Evolutionary conservation across 352 stramenopile species (phyloP), one percentile per base, ranked within the genome.

Genomic region (Thraustochytrium striatum): DNA sequence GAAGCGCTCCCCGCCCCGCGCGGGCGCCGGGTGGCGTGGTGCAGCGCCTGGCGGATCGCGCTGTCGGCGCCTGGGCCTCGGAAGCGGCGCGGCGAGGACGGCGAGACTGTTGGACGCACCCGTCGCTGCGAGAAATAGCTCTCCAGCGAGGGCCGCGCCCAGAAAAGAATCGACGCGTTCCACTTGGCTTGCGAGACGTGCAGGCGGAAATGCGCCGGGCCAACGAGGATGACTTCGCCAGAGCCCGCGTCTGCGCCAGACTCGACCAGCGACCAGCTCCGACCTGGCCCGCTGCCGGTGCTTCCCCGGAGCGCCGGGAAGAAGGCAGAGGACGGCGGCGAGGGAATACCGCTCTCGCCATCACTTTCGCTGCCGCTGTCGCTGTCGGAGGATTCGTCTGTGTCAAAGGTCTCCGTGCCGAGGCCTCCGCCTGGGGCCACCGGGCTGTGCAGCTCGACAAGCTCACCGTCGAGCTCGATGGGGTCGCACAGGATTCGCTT

Each of bases 151-250:
- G 65, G 65, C 52, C n/a, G 25, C 21, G 65, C 65, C 65, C 65
- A 75, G 36, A 75, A 75, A 25, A 75, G 50, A 16, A 75, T 21
- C 13, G 30, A 55, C 25, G 43, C 65, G 52, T 75, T 75, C 65
- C 65, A 75, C 50, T 75, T 75, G 65, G 50, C 25, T 32, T 75
- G 65, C 35, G 65, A 75, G 25, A 75, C 65, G 8, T 61, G n/a
- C 8, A 75, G 43, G 11, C 25, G 11, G 21, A 75, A 41, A 11
- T 58, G 43, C 41, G 65, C 39, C 21, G 65, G 65, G 41, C 65
- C 65, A 25, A 75, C 65, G 11, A 75, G 65, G n/a, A 75, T 30
- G 16, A 75, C 41, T 61, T 72, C 21, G 52, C 65, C 65, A 11
- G 43, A 7, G 30, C 7, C 25, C 9, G 8, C 32, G 11, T 30